phyloP scores from a whole-genome alignment of 768 basidiomycete genomes.

The Pleurotus sapidus region DNA sequence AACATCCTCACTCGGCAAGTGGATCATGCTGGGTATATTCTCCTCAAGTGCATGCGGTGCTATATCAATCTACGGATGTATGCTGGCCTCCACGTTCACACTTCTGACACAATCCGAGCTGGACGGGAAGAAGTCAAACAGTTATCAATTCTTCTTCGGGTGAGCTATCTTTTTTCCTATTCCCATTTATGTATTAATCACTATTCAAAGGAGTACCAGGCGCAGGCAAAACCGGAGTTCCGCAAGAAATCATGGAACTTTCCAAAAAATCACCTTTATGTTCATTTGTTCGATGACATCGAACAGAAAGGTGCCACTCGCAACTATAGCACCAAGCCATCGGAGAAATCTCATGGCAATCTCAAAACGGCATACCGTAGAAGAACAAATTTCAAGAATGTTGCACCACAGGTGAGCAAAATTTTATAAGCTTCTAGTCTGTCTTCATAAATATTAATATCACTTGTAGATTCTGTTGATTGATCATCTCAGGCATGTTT shows the following conservation, averaged over 20 bases:
- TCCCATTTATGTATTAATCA: conserved; percentile 1
- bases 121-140: conserved; percentile 13
- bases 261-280: conserved; percentile 30
- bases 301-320: conserved; percentile 23
- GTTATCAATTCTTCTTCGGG: conserved; percentile 18
- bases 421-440: neutral
- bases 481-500: neutral
- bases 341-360: conserved; percentile 26
- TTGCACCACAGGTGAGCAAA: conserved; percentile 24
- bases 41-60: conserved; percentile 24
- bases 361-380: conserved; percentile 22
- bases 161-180: neutral
- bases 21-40: conserved; percentile 15
- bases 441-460: neutral
- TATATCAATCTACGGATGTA: conserved; percentile 28
- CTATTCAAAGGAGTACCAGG: neutral
- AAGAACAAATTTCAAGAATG: conserved; percentile 29
- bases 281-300: conserved; percentile 30
- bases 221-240: conserved; percentile 13
- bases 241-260: conserved; percentile 23
- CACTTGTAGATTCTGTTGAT: neutral
- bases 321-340: conserved; percentile 28
- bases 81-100: conserved; percentile 29
- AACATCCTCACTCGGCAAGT: conserved; percentile 14
- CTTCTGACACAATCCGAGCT: conserved; percentile 18